Base-by-base conservation (phyloP, 805 yeast species). In the Candida ficus region DNA sequence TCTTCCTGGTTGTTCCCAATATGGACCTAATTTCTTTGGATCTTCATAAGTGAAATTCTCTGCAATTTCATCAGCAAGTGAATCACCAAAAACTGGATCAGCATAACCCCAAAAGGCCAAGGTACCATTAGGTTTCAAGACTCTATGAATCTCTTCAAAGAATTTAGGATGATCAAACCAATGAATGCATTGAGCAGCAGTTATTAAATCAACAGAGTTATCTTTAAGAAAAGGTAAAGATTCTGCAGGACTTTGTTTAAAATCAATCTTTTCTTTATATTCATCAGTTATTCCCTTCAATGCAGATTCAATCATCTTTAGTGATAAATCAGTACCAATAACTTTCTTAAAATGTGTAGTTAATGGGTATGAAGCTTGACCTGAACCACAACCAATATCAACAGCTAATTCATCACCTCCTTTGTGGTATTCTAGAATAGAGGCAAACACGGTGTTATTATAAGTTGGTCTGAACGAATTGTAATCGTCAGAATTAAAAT, bases 1-100 rank as follows among this genome's bases (percentile, higher is more conserved):
- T 35, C 95, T 67, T 0, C 96, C 97, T 0, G 95, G 93, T 49
- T 82, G 83, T 52, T 86, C 84, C 97, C 97, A 90, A 55, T 76
- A 76, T 0, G 80, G 78, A 0, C 90, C 90, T 34, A 83, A 57
- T 33, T 54, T 63, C 3, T 59, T 54, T 0, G 72, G 58, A 30
- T 74, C 75, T 8, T 61, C 69, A 49, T 78, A 79, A 11, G 75
- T 66, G 50, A 73, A 76, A 22, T 78, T 72, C 23, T 62, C 51
- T 36, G 76, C 70, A 7, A 82, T 56, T 30, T 69, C 66, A 46
- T 83, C 80, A 1, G 84, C 80, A 31, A 66, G 65, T 1, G 78
- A 76, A 3, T 72, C 69, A 41, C 68, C 62, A 42, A 80, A 76
- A 0, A 75, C 65, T 0, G 89, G 86, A 50, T 88, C 95, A 29